Evolutionary conservation across 2,329 filamentous ascomycete species (phyloP).

Genomic region (Albophoma yamanashiensis): DNA sequence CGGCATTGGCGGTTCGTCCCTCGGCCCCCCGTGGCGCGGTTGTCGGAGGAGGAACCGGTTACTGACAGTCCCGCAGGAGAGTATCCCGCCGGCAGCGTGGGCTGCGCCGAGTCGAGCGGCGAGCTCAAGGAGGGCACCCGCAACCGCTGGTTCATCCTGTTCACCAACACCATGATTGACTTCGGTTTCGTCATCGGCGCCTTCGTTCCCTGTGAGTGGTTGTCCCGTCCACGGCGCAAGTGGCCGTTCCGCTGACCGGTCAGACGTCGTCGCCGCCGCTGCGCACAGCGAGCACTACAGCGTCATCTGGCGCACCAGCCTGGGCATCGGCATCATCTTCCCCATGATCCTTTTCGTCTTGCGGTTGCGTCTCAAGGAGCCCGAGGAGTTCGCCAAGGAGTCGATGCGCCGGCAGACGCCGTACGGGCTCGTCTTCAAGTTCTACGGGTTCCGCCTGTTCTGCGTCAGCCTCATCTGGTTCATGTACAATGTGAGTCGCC

Average conservation of each 20-base stretch:
- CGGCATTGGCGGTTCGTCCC: conserved; percentile 56
- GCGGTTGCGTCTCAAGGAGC: conserved; percentile 64
- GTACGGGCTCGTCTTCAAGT: conserved; percentile 45
- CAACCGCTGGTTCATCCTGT: conserved; percentile 87
- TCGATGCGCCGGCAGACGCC: conserved; percentile 54
- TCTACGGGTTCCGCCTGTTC: conserved; percentile 64
- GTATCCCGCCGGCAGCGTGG: conserved; percentile 76
- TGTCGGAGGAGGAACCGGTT: too few species aligned
- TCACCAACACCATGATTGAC: conserved; percentile 83
- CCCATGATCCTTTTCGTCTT: conserved; percentile 61
- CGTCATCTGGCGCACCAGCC: conserved; percentile 70
- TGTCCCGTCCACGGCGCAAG: background rate
- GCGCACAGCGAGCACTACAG: conserved; percentile 51
- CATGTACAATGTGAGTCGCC: conserved; percentile 54
- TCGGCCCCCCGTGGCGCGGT: background rate
- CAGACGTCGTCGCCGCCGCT: conserved; percentile 42
- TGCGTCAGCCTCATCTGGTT: conserved; percentile 74
- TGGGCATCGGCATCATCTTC: conserved; percentile 72
- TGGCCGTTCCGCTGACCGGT: background rate
- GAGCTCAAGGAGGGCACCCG: conserved; percentile 70
- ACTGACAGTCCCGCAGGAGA: conserved; percentile 35
- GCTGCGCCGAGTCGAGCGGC: conserved; percentile 72
- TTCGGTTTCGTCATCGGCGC: conserved; percentile 72
- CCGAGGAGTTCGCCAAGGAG: conserved; percentile 63
- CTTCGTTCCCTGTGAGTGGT: conserved; percentile 50